Conservation (phyloP, 1,139 yeast species). For the Kurtzmaniella quercitrusa region DNA sequence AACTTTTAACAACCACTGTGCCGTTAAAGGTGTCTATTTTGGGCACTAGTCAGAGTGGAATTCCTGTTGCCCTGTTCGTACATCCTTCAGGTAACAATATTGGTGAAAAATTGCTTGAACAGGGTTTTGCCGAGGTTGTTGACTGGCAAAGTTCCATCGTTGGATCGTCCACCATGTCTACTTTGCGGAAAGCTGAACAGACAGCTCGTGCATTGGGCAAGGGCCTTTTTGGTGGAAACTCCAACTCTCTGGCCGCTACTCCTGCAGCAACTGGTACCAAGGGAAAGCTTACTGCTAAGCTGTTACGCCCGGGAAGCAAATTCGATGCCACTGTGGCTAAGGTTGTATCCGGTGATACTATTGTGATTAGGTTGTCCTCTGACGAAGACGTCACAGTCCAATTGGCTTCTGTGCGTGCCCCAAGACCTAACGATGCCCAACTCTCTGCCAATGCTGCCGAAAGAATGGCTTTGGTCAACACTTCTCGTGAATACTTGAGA, state of each 20-base stretch:
- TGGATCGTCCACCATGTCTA: constrained; percentile 62
- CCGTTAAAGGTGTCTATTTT: constrained; percentile 49
- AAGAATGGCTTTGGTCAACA: constrained; percentile 51
- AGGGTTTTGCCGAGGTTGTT: constrained; percentile 70
- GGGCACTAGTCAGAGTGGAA: constrained; percentile 60
- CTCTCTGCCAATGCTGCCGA: constrained; percentile 37
- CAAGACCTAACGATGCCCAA: constrained; percentile 58
- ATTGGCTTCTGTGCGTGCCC: constrained; percentile 70
- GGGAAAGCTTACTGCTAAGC: constrained; percentile 16
- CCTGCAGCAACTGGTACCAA: background rate
- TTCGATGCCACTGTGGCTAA: constrained; percentile 54
- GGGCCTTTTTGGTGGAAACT: constrained; percentile 54
- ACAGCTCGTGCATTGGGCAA: constrained; percentile 59
- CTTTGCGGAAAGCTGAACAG: constrained; percentile 62
- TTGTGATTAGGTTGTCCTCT: constrained; percentile 46
- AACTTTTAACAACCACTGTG: constrained; percentile 59
- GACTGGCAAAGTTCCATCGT: constrained; percentile 81
- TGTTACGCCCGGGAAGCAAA: constrained; percentile 43
- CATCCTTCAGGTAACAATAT: constrained; percentile 73
- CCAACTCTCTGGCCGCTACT: background rate
- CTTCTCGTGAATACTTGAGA: constrained; percentile 73
- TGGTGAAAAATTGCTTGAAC: constrained; percentile 60
- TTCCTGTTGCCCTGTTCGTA: constrained; percentile 58
- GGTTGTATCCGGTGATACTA: constrained; percentile 68
- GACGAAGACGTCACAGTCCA: constrained; percentile 60